These are phyloP conservation scores for Solanum ossicruentum DNA, from an alignment of 257 asterid species.

Conservation along the genomic window DNA sequence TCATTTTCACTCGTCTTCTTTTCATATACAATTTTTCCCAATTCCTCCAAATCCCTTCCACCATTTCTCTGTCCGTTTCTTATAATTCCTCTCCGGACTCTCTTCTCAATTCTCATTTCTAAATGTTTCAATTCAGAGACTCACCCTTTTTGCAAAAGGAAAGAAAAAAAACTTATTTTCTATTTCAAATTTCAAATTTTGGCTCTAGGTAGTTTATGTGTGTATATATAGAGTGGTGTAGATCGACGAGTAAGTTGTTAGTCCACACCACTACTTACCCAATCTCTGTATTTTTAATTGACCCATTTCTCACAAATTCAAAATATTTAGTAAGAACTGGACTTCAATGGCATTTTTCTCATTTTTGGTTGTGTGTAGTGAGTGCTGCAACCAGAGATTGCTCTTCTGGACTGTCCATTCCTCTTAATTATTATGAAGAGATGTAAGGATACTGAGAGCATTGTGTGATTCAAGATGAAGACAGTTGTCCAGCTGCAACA, in stretches of 20 bases:
- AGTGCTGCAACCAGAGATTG: neutral
- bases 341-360: neutral
- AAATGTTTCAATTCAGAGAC: neutral
- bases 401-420: neutral
- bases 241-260: neutral
- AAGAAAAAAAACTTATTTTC: neutral
- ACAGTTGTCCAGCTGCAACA: neutral
- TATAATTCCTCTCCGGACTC: neutral
- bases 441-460: neutral
- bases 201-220: neutral
- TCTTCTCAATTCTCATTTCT: neutral
- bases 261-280: neutral
- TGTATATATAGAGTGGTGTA: neutral
- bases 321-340: neutral
- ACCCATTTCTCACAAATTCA: neutral
- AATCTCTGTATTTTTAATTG: neutral
- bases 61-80: neutral
- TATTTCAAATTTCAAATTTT: neutral
- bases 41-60: neutral
- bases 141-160: neutral
- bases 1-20: neutral
- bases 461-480: neutral
- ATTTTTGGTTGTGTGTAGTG: neutral
- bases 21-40: neutral
- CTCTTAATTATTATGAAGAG: neutral